Evolutionary conservation across 768 basidiomycete genomes (phyloP).

Genomic region (Suillus subluteus): DNA sequence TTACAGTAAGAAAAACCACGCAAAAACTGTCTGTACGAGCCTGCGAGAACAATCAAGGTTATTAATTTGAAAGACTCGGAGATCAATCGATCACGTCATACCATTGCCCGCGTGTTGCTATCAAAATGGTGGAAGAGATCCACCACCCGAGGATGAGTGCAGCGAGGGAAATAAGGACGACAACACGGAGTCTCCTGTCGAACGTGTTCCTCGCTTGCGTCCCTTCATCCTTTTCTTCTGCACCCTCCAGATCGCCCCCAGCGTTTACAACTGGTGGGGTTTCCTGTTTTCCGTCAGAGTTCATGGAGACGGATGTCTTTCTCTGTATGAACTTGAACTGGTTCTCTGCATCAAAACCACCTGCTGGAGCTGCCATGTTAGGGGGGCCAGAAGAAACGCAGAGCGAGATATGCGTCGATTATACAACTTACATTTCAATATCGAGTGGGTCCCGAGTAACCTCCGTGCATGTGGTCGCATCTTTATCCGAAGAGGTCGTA

Average conservation of each 20-base stretch:
- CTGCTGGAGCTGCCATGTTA: slow-evolving; percentile 22
- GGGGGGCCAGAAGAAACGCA: slow-evolving; percentile 6
- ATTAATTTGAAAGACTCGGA: background rate
- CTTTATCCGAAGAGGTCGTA: background rate
- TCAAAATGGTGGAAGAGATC: slow-evolving; percentile 73
- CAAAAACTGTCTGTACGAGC: slow-evolving; percentile 82
- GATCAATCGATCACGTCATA: slow-evolving; percentile 28
- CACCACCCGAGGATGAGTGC: slow-evolving; percentile 81
- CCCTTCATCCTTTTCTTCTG: slow-evolving; percentile 18
- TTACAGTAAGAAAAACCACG: slow-evolving; percentile 81
- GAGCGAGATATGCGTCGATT: background rate
- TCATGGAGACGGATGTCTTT: slow-evolving; percentile 19
- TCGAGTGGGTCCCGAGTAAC: background rate
- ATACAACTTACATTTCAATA: background rate
- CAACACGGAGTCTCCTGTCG: slow-evolving; percentile 39
- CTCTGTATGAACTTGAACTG: slow-evolving; percentile 23
- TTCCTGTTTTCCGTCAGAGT: slow-evolving; percentile 17
- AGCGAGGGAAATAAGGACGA: slow-evolving; percentile 55
- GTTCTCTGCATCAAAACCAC: slow-evolving; percentile 5
- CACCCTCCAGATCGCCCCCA: slow-evolving; percentile 15
- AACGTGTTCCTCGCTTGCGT: slow-evolving; percentile 6
- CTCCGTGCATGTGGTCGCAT: background rate
- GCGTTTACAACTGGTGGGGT: slow-evolving; percentile 21
- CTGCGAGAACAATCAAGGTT: slow-evolving; percentile 28
- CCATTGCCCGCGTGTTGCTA: slow-evolving; percentile 78